Evolutionary conservation across 306 rosid species (phyloP).

Genomic region (Malus sieversii): DNA sequence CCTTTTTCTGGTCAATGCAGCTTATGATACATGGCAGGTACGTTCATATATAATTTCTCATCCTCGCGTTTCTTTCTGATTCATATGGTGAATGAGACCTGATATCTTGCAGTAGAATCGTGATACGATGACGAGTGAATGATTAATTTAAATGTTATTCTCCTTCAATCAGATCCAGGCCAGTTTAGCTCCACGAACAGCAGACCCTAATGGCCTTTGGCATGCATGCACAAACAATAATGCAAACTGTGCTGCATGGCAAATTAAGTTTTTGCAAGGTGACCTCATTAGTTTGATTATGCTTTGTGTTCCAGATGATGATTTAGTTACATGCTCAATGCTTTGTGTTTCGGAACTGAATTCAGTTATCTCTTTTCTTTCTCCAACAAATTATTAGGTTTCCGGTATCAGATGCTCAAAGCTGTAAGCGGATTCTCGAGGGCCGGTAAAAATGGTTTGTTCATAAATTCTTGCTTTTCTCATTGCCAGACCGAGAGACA

Average conservation of each 20-base stretch:
- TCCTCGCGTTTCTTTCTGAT: neutral
- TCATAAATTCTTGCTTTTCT: constrained; percentile 76
- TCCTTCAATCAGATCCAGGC: constrained; percentile 53
- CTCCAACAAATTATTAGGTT: constrained; percentile 34
- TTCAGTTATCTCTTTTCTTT: neutral
- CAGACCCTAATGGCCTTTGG: constrained; percentile 85
- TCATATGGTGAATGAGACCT: neutral
- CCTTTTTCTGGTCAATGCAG: constrained; percentile 79
- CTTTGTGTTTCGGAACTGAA: neutral
- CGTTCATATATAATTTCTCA: neutral
- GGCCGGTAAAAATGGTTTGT: constrained; percentile 58
- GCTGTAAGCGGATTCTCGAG: constrained; percentile 49
- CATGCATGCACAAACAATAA: constrained; percentile 69
- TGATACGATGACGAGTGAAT: neutral
- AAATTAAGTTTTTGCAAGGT: constrained; percentile 77
- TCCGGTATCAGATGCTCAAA: constrained; percentile 72
- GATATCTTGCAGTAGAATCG: neutral
- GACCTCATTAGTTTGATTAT: neutral
- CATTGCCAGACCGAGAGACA: constrained; percentile 93
- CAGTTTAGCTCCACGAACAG: constrained; percentile 81
- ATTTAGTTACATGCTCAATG: neutral
- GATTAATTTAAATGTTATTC: neutral
- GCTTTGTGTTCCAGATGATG: neutral
- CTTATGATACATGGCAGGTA: constrained; percentile 99
- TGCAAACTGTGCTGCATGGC: constrained; percentile 46